Base-by-base conservation (phyloP, 257 asterid species). In the Scutellaria baicalensis region DNA sequence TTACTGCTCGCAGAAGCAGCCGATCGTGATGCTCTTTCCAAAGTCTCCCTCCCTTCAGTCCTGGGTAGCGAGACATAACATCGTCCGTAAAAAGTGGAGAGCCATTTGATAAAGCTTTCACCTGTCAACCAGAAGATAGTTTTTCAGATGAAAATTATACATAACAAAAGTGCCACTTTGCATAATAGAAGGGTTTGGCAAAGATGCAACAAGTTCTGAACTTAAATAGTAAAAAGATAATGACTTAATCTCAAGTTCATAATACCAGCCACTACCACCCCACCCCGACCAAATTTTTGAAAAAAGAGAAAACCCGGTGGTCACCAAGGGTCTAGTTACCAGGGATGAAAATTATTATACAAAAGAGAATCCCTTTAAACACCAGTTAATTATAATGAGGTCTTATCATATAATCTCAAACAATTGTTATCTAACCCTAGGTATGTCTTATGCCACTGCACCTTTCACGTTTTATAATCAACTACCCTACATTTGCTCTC, bases 11-110 rank as follows among this genome's bases (percentile, higher is more conserved):
- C 79, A 94, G 86, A 57, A 94, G 84, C 48, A 87, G 52, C 76
- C 83, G 74, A 57, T 94, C 99, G 42, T 94, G 96, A 54, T 84
- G 84, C 80, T 83, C 96, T 78, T 86, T 91, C 99, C 99, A 94
- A 71, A 84, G 44, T 80, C 82, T 85, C 79, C 96, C 99, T 79
- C 93, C 89, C 80, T 70, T 91, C 45, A 94, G 70, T 70, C 91
- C 96, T 52, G 97, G 97, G 81, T 75, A 82, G 71, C 94, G 89
- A 36, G 85, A 77, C 54, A 89, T 42, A 52, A 91, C 78, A 76
- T 86, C 96, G 77, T 88, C 93, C 1, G 82, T 18, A 74, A 91
- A 94, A 79, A 89, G 89, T 23, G 80, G 65, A 49, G 88, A 61
- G 35, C 93, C 85, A 51, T 76, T 70, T 73, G 86, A 50, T 56